Conservation (phyloP, 805 yeast species). For the Metschnikowia gelsemii region DNA sequence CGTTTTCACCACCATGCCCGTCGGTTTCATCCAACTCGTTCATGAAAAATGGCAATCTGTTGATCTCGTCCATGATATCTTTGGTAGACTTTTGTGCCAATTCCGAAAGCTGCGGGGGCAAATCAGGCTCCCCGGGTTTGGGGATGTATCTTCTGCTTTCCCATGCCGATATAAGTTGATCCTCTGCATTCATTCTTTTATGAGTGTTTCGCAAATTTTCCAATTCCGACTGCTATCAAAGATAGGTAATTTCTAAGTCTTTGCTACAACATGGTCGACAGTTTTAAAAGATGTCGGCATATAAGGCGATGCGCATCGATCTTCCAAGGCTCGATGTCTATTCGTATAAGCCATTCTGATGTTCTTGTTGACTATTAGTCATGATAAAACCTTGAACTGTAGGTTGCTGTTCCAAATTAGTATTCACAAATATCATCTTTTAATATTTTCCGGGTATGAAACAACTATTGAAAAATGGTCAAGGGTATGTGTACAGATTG, state of each 20-base stretch:
- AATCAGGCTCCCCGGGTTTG: conserved; percentile 60
- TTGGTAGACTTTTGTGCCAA: conserved; percentile 63
- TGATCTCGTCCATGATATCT: conserved; percentile 74
- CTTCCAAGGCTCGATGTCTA: no score
- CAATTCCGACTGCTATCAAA: no score
- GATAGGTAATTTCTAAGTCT: background rate
- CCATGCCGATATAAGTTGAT: conserved; percentile 39
- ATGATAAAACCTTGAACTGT: no score
- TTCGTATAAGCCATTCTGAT: no score
- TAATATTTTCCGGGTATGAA: background rate
- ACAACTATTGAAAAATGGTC: conserved; percentile 6
- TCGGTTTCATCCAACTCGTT: conserved; percentile 75
- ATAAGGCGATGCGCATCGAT: conserved; percentile 10
- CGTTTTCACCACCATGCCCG: conserved; percentile 73
- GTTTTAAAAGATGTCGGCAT: conserved; percentile 6
- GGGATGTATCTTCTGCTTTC: conserved; percentile 41
- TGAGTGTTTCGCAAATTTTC: background rate
- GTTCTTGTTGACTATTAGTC: no score
- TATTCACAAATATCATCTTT: background rate
- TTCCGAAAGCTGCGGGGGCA: conserved; percentile 82
- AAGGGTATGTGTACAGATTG: conserved; percentile 39
- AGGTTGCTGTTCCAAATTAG: background rate
- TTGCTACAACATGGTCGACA: no score
- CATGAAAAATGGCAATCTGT: conserved; percentile 92
- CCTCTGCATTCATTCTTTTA: conserved; percentile 20